A percentile compares a stretch with the other conserved stretches of the same genome.
These are phyloP conservation scores for Echinosophora koreensis DNA, from an alignment of 306 rosid genomes.

Conservation along the genomic window DNA sequence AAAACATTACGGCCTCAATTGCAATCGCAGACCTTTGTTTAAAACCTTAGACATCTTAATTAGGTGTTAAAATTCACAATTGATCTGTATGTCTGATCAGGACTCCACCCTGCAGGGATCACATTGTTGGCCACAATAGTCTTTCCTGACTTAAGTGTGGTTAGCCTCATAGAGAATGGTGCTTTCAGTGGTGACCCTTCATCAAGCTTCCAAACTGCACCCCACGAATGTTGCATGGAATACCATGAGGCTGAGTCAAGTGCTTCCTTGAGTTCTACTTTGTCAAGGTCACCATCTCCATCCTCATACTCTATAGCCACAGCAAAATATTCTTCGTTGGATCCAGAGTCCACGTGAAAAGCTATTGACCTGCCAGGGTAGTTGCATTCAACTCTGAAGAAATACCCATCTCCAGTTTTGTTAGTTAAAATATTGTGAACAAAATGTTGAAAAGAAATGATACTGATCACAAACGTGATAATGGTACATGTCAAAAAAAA, in stretches of 20 bases:
- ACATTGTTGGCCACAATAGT: constrained; percentile 59
- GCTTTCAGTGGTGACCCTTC: constrained; percentile 52
- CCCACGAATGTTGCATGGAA: constrained; percentile 75
- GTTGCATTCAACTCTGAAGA: constrained; percentile 64
- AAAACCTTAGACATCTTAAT: neutral
- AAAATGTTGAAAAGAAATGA: neutral
- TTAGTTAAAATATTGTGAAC: constrained; percentile 12
- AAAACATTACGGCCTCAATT: too few species aligned
- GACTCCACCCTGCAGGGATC: constrained; percentile 74
- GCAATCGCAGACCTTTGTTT: too few species aligned
- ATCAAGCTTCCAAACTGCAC: constrained; percentile 76
- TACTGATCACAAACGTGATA: neutral
- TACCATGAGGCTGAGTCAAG: constrained; percentile 57
- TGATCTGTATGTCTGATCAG: constrained; percentile 76
- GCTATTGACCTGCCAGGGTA: constrained; percentile 57
- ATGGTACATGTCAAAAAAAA: neutral
- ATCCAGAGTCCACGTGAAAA: constrained; percentile 68
- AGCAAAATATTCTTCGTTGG: constrained; percentile 68
- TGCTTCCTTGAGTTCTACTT: constrained; percentile 67
- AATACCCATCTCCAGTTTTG: neutral
- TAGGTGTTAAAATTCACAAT: constrained; percentile 56
- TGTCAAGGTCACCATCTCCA: constrained; percentile 67
- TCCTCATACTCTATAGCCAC: constrained; percentile 58
- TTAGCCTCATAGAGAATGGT: constrained; percentile 70
- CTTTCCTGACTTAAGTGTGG: constrained; percentile 51